Percentiles rank a stretch among this genome's conserved stretches.
These are phyloP conservation scores for Macadamia tetraphylla DNA, from an alignment of 164 flowering plant species.

Conservation along the genomic window DNA sequence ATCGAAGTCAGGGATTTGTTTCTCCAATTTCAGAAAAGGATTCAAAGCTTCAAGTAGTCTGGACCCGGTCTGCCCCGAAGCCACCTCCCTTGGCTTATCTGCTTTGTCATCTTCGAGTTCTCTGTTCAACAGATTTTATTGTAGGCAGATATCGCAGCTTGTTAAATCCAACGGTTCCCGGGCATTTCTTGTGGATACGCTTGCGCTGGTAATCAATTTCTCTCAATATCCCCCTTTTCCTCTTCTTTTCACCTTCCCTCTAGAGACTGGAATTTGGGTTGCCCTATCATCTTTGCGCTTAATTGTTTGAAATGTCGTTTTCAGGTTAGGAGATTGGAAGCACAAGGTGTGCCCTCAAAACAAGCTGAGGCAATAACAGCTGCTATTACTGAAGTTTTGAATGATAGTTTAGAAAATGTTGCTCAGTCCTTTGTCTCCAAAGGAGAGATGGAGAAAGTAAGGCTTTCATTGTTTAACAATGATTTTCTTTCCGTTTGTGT, in stretches of 20 bases:
- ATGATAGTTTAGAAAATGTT: slow-evolving; percentile 66
- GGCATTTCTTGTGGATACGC: slow-evolving; percentile 71
- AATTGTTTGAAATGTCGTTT: not conserved
- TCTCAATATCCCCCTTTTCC: not conserved
- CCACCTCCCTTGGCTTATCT: not conserved
- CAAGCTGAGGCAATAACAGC: slow-evolving; percentile 75
- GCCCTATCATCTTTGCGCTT: no score
- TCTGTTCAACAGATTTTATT: slow-evolving; percentile 3
- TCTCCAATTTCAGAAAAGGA: slow-evolving; percentile 14
- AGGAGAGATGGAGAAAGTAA: slow-evolving; percentile 57
- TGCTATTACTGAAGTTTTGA: slow-evolving; percentile 55
- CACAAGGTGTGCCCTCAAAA: slow-evolving; percentile 60
- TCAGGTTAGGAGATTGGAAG: slow-evolving; percentile 60
- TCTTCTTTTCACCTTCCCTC: not conserved
- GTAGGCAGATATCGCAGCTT: slow-evolving; percentile 43
- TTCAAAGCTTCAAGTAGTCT: not conserved
- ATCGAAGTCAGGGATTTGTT: slow-evolving; percentile 17
- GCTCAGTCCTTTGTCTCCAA: slow-evolving; percentile 56
- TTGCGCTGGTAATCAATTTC: not conserved
- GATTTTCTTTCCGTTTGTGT: not conserved
- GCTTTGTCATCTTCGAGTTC: slow-evolving; percentile 11
- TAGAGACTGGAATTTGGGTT: no score
- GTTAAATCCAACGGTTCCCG: slow-evolving; percentile 45
- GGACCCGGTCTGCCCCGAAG: not conserved
- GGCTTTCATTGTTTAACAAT: not conserved